Base-by-base conservation (phyloP, 495 filamentous ascomycete genomes). In the Podospora anserina region DNA sequence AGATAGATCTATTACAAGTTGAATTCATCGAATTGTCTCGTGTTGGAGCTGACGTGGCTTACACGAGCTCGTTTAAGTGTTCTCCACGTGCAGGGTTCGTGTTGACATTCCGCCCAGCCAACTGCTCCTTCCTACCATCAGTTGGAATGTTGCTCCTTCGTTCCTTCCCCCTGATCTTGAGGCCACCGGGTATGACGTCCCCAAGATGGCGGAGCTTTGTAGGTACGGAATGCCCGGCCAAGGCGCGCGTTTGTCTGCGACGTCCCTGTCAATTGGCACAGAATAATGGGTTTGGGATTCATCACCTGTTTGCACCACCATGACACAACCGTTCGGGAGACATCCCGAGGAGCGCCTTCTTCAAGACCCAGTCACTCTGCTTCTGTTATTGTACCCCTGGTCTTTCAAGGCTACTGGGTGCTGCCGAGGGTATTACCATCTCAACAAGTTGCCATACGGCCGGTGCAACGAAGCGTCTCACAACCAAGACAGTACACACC, bases 361-460 rank as follows among this genome's bases (percentile, higher is more conserved):
- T 20, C 23, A 49, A 49, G 9, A 49, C 9, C 39, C 39, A 49
- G 39, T 9, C 39, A 49, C 39, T 49, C n/a, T 34, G 13, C 60
- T 62, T 27, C 26, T 63, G 61, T 39, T 63, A 63, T 63, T 20
- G 61, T 63, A 49, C 61, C 61, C 32, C 34, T 39, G 28, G 61
- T 19, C 61, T 11, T 19, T 16, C 30, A 49, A n/a, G 19, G 28
- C 30, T 5, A 44, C 5, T 20, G 18, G n/a, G 23, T 61, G 59
- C 11, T 23, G 19, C 59, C 16, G 59, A 32, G 59, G 30, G 15
- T 49, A 58, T 18, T 26, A 20, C 55, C 55, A 19, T 26, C 55
- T 20, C 20, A 49, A n/a, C 32, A 18, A 44, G 27, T 44, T 5
- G 20, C 61, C 61, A 32, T 32, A 19, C 16, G 30, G 18, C n/a